Conservation (phyloP, 208 protist species). For the Leptomonas seymouri region DNA sequence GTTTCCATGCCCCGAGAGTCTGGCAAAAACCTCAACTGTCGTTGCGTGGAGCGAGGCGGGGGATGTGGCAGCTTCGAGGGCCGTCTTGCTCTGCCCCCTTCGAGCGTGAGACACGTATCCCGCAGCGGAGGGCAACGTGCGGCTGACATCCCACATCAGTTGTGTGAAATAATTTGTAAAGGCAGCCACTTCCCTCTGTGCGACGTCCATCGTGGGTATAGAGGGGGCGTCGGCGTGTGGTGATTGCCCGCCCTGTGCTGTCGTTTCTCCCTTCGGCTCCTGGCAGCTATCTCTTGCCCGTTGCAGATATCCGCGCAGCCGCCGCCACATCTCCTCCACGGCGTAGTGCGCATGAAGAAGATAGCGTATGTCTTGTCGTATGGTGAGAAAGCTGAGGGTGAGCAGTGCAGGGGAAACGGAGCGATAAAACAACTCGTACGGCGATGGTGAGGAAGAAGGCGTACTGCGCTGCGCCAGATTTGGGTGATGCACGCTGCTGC, state of each 20-base stretch:
- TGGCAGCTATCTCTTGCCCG: not conserved
- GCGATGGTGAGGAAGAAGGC: not conserved
- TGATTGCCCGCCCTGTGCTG: not conserved
- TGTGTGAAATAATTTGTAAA: constrained; percentile 27
- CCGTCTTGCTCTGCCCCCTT: too few species aligned
- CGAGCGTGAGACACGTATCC: not conserved
- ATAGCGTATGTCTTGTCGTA: constrained; percentile 29
- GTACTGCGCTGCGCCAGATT: not conserved
- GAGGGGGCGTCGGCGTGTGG: not conserved
- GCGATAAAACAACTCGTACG: constrained; percentile 17
- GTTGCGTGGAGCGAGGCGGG: not conserved
- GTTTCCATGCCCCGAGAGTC: not conserved
- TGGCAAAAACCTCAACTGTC: constrained; percentile 1
- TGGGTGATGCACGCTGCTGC: not conserved
- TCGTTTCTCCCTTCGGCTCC: not conserved
- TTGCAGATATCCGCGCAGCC: constrained; percentile 12
- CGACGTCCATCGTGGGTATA: constrained; percentile 14
- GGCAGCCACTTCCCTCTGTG: constrained; percentile 12
- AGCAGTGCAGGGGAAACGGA: constrained; percentile 10
- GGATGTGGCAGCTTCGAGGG: too few species aligned
- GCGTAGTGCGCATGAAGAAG: constrained; percentile 26
- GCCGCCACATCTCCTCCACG: constrained; percentile 28
- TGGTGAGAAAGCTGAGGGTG: constrained; percentile 18
- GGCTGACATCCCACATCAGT: constrained; percentile 21
- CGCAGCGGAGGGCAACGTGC: constrained; percentile 19